Conservation (phyloP, 768 basidiomycete species). For the Boletus vermiculosoides region DNA sequence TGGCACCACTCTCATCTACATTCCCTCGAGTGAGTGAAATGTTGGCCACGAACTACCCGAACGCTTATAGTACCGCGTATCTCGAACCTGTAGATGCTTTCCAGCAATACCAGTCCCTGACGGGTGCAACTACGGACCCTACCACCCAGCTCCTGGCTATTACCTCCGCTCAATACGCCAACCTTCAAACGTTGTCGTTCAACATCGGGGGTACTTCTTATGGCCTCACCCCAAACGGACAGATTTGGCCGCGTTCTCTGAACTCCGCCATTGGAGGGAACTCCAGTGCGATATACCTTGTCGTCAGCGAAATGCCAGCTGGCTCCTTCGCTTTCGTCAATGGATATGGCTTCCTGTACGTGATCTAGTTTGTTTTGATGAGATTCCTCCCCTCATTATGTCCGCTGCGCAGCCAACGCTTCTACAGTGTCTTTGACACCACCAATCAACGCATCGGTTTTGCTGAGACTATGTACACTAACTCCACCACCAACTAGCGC, state of each 20-base stretch:
- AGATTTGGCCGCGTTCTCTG: conserved; percentile 35
- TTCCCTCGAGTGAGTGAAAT: conserved; percentile 19
- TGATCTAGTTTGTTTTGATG: background rate
- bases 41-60: background rate
- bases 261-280: conserved; percentile 29
- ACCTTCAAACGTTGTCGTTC: conserved; percentile 27
- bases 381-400: background rate
- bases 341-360: conserved; percentile 16
- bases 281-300: conserved; percentile 25
- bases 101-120: conserved; percentile 20
- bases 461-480: conserved; percentile 34
- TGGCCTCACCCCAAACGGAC: conserved; percentile 24
- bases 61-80: background rate
- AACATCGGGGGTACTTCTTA: conserved; percentile 17
- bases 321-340: conserved; percentile 19
- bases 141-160: conserved; percentile 28
- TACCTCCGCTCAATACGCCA: conserved; percentile 21
- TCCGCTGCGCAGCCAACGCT: conserved; percentile 33
- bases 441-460: conserved; percentile 40
- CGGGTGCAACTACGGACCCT: conserved; percentile 26
- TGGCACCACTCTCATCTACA: conserved; percentile 28
- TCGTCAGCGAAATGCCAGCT: conserved; percentile 18
- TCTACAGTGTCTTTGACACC: conserved; percentile 43
- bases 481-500: background rate
- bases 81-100: conserved; percentile 22